These are phyloP conservation scores for Suillus subaureus DNA, from an alignment of 768 basidiomycete species.

Conservation along the genomic window DNA sequence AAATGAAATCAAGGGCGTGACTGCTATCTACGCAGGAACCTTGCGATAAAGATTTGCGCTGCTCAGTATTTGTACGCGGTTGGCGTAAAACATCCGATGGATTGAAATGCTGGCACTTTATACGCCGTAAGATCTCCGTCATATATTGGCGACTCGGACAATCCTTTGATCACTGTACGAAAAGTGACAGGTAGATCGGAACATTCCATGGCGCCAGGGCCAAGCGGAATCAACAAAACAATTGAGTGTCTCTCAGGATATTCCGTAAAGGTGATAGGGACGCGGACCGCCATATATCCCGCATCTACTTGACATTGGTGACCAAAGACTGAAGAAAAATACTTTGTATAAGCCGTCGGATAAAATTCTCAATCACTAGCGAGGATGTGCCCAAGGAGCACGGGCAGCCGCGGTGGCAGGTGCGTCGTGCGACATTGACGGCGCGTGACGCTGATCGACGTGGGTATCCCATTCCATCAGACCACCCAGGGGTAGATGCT, in stretches of 20 bases:
- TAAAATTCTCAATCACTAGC: not conserved
- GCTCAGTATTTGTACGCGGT: not conserved
- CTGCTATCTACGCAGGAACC: slow-evolving; percentile 3
- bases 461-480: slow-evolving; percentile 64
- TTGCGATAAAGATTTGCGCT: not conserved
- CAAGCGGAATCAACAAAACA: slow-evolving; percentile 1
- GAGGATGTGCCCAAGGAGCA: slow-evolving; percentile 19
- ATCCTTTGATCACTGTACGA: not conserved
- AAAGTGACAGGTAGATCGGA: slow-evolving; percentile 6
- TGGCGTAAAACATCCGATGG: not conserved
- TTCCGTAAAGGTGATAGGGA: slow-evolving; percentile 8
- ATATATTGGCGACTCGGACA: not conserved
- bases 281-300: not conserved
- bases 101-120: not conserved
- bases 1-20: slow-evolving; percentile 7
- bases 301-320: slow-evolving; percentile 1
- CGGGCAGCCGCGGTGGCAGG: slow-evolving; percentile 7
- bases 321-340: not conserved
- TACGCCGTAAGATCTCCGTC: slow-evolving; percentile 12
- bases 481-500: slow-evolving; percentile 88
- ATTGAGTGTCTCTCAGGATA: slow-evolving; percentile 1
- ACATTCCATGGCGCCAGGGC: slow-evolving; percentile 1
- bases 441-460: slow-evolving; percentile 7
- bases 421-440: not conserved
- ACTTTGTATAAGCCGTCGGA: slow-evolving; percentile 1